These are phyloP conservation scores for Arthrobotrys sphaeroides DNA, from an alignment of 2,329 filamentous ascomycete species.

Conservation along the genomic window DNA sequence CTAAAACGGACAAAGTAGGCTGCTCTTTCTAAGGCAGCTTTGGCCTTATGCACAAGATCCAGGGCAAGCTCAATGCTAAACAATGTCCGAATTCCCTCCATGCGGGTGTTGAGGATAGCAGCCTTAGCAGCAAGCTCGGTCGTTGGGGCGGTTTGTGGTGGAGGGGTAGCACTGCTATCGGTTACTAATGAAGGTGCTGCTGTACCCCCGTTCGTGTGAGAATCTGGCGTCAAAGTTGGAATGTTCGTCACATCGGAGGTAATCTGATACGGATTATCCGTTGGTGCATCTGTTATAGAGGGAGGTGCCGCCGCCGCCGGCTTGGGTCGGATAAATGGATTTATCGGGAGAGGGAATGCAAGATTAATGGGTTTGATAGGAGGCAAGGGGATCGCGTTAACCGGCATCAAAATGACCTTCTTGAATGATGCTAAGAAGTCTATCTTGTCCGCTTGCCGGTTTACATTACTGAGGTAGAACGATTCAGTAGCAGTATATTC, in stretches of 20 bases:
- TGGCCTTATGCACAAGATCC: conserved; percentile 86
- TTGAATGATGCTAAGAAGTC: conserved; percentile 97
- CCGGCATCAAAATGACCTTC: conserved; percentile 99
- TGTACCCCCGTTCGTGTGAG: conserved; percentile 25
- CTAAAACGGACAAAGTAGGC: conserved; percentile 83
- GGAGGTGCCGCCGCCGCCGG: conserved; percentile 36
- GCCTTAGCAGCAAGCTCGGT: conserved; percentile 95
- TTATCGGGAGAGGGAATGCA: conserved; percentile 36
- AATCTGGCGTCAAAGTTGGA: too few species aligned
- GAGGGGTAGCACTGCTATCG: conserved; percentile 47
- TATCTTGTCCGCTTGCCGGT: conserved; percentile 91
- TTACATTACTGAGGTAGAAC: conserved; percentile 95
- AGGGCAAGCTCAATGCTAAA: conserved; percentile 97
- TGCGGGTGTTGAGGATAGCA: conserved; percentile 92
- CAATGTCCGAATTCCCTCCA: conserved; percentile 92
- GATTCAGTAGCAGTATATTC: conserved; percentile 91
- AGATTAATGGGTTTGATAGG: conserved; percentile 44
- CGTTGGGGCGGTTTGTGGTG: conserved; percentile 58
- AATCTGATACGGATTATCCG: conserved; percentile 58
- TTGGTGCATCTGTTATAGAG: conserved; percentile 51
- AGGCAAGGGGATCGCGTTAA: conserved; percentile 74
- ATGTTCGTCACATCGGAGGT: conserved; percentile 26
- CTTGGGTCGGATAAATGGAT: conserved; percentile 57
- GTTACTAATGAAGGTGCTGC: conserved; percentile 6
- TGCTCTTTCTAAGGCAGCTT: conserved; percentile 84